Conservation (phyloP, 345 rosid species). For the Eucalyptus pumila region DNA sequence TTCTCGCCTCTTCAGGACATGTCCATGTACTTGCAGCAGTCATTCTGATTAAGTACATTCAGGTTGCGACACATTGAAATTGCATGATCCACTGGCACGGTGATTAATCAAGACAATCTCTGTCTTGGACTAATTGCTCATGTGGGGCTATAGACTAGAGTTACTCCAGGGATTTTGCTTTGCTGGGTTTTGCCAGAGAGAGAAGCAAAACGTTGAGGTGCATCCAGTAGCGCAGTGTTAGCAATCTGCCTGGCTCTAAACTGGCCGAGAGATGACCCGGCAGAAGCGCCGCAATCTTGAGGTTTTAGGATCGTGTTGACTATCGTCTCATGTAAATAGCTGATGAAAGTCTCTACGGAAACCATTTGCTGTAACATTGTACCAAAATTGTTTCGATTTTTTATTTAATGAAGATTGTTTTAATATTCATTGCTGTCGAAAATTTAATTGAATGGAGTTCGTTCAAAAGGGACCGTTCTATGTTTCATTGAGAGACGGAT, state of each 20-base stretch:
- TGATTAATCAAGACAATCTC: neutral
- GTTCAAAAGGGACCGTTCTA: neutral
- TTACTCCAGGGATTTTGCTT: neutral
- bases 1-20: slow-evolving; percentile 18
- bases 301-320: neutral
- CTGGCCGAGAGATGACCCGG: neutral
- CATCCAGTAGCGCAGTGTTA: neutral
- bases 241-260: neutral
- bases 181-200: neutral
- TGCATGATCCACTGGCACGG: neutral
- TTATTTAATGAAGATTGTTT: neutral
- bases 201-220: neutral
- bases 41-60: neutral
- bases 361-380: neutral
- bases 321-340: neutral
- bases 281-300: neutral
- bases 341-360: neutral
- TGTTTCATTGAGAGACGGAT: neutral
- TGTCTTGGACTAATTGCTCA: neutral
- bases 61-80: neutral
- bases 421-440: neutral
- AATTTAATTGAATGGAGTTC: neutral
- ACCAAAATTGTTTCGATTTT: neutral
- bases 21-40: slow-evolving; percentile 9
- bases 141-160: neutral